These are phyloP conservation scores for Vicia villosa DNA, from an alignment of 306 rosid species.

Conservation along the genomic window DNA sequence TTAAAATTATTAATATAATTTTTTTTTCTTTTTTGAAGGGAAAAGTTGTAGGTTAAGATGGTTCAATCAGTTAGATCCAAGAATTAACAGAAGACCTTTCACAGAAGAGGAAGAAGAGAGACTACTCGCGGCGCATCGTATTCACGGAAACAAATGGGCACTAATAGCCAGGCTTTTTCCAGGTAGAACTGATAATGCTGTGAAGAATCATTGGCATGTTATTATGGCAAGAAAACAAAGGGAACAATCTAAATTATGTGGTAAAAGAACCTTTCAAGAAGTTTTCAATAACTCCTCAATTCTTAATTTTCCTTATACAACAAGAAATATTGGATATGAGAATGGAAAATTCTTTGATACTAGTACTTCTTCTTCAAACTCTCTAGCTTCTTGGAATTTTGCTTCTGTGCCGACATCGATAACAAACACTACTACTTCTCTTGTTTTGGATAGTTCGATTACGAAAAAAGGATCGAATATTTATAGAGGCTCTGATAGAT, in stretches of 20 bases:
- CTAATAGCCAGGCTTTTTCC: conserved; percentile 89
- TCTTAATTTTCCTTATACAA: not conserved
- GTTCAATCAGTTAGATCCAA: conserved; percentile 96
- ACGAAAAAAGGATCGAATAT: conserved; percentile 36
- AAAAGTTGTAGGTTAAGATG: conserved; percentile 96
- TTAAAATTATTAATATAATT: not conserved
- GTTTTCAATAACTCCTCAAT: not conserved
- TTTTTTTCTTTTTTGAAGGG: conserved; percentile 42
- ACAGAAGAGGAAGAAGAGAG: conserved; percentile 91
- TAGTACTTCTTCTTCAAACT: conserved; percentile 33
- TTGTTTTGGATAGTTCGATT: conserved; percentile 1
- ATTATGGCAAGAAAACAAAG: conserved; percentile 92
- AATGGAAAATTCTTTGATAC: conserved; percentile 41
- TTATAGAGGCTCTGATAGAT: conserved; percentile 44
- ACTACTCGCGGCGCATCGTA: conserved; percentile 71
- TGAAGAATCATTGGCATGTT: conserved; percentile 99
- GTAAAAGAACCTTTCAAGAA: conserved; percentile 56
- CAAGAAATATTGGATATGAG: conserved; percentile 30
- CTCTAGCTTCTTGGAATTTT: conserved; percentile 66
- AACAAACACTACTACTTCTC: conserved; percentile 7
- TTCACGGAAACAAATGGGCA: conserved; percentile 98
- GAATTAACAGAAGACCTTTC: conserved; percentile 90
- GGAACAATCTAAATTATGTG: conserved; percentile 77
- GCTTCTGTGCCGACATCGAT: conserved; percentile 33
- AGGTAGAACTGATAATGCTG: conserved; percentile 90